Conservation (phyloP, 2,329 filamentous ascomycete species). For the Colletotrichum sojae region DNA sequence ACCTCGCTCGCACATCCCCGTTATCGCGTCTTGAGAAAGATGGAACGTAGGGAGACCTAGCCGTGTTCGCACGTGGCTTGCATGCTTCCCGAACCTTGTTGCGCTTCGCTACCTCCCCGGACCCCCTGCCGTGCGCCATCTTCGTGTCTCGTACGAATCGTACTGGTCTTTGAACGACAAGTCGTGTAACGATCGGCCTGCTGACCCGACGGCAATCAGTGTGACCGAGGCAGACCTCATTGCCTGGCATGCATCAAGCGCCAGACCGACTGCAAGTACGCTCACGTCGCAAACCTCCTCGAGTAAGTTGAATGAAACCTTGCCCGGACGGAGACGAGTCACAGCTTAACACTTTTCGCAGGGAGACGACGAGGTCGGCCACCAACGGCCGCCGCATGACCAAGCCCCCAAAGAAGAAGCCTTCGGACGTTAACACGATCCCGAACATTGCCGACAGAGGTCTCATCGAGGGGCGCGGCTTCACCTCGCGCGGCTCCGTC, state of each 20-base stretch:
- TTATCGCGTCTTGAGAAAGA: neutral
- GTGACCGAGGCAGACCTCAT: conserved; percentile 80
- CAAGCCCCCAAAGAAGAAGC: conserved; percentile 70
- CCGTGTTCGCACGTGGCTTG: neutral
- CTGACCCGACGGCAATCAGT: conserved; percentile 60
- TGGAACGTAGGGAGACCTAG: neutral
- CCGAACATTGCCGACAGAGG: conserved; percentile 71
- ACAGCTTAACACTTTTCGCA: conserved; percentile 45
- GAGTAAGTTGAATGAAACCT: conserved; percentile 67
- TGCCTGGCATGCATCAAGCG: conserved; percentile 81
- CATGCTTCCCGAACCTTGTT: conserved; percentile 5
- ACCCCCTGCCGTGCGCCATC: neutral
- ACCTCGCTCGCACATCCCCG: too few relatives aligned
- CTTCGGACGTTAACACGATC: conserved; percentile 55
- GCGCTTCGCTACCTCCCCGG: neutral
- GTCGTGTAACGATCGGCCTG: neutral
- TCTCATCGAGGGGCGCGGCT: conserved; percentile 60
- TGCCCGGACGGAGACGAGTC: conserved; percentile 13
- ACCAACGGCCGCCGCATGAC: conserved; percentile 70
- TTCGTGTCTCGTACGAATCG: neutral
- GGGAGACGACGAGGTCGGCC: conserved; percentile 70
- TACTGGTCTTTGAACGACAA: neutral
- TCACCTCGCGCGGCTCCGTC: conserved; percentile 64
- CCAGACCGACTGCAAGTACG: conserved; percentile 82
- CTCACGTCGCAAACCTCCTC: conserved; percentile 81